phyloP scores from a whole-genome alignment of 352 stramenopile genomes.

The Globisporangium cystogenes region DNA sequence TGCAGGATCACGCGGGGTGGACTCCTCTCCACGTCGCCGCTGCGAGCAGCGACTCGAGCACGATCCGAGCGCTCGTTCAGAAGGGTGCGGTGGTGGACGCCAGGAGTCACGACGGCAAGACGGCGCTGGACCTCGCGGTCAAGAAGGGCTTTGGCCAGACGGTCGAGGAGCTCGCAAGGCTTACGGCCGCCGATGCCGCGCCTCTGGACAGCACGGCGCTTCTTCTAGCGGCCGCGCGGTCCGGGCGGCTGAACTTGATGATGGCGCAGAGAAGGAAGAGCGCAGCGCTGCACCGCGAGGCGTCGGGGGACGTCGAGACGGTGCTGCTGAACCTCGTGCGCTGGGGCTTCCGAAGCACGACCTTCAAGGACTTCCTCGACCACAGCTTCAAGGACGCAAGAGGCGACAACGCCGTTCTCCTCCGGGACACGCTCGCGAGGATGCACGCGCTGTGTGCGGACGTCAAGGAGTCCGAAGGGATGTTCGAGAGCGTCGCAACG shows the following conservation, averaged over 20 bases:
- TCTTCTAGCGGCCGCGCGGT: background rate
- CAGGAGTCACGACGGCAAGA: background rate
- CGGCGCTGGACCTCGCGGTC: slow-evolving; percentile 3
- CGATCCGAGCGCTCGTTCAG: background rate
- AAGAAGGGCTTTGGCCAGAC: slow-evolving; percentile 1
- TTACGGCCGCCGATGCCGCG: background rate
- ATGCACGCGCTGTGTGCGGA: background rate
- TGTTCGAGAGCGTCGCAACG: background rate
- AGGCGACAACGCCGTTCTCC: background rate
- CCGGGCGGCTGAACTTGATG: background rate
- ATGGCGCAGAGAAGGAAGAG: background rate
- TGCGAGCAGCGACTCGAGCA: background rate
- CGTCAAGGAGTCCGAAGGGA: background rate
- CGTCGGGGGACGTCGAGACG: slow-evolving; percentile 1
- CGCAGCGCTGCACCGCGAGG: background rate
- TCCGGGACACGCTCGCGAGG: background rate
- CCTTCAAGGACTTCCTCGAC: background rate
- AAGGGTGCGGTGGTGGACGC: background rate
- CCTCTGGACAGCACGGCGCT: background rate
- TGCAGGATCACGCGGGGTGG: slow-evolving; percentile 2
- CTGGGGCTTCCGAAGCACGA: background rate
- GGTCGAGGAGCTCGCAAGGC: background rate
- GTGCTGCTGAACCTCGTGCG: background rate
- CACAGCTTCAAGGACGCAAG: background rate
- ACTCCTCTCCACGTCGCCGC: slow-evolving; percentile 1